Evolutionary conservation across 2,329 filamentous ascomycete genomes (phyloP).

Genomic region (Decorospora gaudefroyi): DNA sequence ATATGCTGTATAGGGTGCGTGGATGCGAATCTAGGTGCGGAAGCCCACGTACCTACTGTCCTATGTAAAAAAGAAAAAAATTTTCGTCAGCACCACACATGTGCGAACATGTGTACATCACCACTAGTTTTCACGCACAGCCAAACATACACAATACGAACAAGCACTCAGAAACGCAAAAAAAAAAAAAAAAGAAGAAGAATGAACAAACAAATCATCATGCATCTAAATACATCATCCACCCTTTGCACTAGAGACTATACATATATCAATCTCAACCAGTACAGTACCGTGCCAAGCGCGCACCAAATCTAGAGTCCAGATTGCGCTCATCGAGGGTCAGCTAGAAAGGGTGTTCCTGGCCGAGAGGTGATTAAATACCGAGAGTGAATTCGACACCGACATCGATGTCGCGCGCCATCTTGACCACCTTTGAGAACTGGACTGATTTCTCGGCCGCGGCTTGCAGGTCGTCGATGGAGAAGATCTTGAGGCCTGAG

Average conservation of each 20-base stretch:
- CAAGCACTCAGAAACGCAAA: too few relatives aligned
- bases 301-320: slow-evolving; percentile 1
- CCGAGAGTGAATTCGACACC: slow-evolving; percentile 70
- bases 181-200: too few relatives aligned
- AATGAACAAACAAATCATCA: too few relatives aligned
- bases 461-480: slow-evolving; percentile 95
- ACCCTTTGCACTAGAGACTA: background rate
- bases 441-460: slow-evolving; percentile 98
- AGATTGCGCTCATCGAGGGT: slow-evolving; percentile 4
- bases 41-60: too few relatives aligned
- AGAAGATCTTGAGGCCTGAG: slow-evolving; percentile 99
- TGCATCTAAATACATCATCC: background rate
- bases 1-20: too few relatives aligned
- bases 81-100: too few relatives aligned
- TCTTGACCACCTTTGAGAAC: slow-evolving; percentile 99
- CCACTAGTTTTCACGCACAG: too few relatives aligned
- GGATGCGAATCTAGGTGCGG: too few relatives aligned
- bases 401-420: slow-evolving; percentile 96
- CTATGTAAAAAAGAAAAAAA: too few relatives aligned
- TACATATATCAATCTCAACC: background rate
- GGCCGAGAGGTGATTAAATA: slow-evolving; percentile 64
- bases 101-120: too few relatives aligned
- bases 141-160: too few relatives aligned
- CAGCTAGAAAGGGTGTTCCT: slow-evolving; percentile 13
- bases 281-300: too few relatives aligned